These are phyloP conservation scores for Trichosanthes cucumerina DNA, from an alignment of 306 rosid species.

Conservation along the genomic window DNA sequence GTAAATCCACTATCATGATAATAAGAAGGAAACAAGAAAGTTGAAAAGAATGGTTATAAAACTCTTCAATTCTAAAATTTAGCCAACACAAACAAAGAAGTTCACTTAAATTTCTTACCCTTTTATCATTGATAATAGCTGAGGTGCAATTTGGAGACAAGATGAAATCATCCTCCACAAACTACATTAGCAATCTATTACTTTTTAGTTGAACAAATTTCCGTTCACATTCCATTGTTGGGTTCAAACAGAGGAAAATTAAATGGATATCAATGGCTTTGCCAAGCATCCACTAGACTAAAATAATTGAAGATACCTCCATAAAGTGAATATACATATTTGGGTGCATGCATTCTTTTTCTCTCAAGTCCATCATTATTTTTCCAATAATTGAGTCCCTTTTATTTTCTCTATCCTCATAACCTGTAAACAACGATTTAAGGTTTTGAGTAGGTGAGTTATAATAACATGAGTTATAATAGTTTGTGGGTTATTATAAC, in stretches of 20 bases:
- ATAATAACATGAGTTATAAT: too few species aligned
- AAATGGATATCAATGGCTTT: neutral
- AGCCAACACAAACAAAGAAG: neutral
- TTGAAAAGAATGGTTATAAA: neutral
- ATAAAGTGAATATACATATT: neutral
- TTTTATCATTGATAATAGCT: neutral
- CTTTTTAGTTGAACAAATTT: neutral
- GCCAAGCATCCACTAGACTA: neutral
- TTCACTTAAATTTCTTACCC: neutral
- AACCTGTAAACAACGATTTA: too few species aligned
- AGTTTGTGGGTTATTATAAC: too few species aligned
- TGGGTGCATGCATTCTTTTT: neutral
- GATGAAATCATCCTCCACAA: conserved; percentile 1
- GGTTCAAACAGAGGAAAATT: neutral
- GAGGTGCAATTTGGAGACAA: neutral
- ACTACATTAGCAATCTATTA: neutral
- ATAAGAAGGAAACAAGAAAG: neutral
- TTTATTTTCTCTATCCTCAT: neutral
- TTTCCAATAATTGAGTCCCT: neutral
- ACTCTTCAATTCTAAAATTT: neutral
- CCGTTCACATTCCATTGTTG: neutral
- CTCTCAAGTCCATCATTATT: neutral
- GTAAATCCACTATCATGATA: neutral
- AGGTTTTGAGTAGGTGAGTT: too few species aligned
- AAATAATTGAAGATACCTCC: neutral